A percentile compares a stretch with the other conserved stretches of the same genome.
Evolutionary conservation across 2,329 filamentous ascomycete species (phyloP).

Genomic region (Venturia effusa): DNA sequence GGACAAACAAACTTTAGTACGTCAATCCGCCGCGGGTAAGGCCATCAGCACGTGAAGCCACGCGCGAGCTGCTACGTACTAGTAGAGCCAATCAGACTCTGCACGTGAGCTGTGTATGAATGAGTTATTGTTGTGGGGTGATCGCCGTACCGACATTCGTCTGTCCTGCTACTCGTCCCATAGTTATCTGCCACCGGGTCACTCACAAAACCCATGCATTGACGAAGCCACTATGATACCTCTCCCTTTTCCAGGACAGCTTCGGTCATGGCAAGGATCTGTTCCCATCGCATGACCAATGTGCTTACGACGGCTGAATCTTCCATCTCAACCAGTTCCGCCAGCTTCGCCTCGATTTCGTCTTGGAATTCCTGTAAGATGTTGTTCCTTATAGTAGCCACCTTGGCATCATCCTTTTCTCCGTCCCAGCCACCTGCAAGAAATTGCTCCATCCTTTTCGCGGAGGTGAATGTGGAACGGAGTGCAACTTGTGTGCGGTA

Average conservation of each 20-base stretch:
- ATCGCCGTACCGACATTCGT: too few relatives aligned
- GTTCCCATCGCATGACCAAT: background rate
- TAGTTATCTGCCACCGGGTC: too few relatives aligned
- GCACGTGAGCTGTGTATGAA: too few relatives aligned
- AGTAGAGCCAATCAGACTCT: too few relatives aligned
- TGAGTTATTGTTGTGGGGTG: too few relatives aligned
- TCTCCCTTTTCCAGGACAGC: background rate
- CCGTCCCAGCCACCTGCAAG: background rate
- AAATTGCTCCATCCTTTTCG: background rate
- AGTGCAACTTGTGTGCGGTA: slow-evolving; percentile 11
- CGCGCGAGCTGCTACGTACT: too few relatives aligned
- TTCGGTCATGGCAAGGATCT: background rate
- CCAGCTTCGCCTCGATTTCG: background rate
- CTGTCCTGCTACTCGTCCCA: too few relatives aligned
- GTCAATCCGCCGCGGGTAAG: too few relatives aligned
- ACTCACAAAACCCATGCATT: background rate
- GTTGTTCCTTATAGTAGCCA: background rate
- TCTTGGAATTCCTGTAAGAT: background rate
- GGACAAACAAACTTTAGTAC: too few relatives aligned
- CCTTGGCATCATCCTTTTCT: background rate
- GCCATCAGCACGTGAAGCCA: too few relatives aligned
- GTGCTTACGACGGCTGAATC: background rate
- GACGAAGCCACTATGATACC: background rate
- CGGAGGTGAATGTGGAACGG: background rate
- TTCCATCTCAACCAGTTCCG: background rate